Base-by-base conservation (phyloP, 2,329 filamentous ascomycete genomes). In the Paecilomyces sp. region DNA sequence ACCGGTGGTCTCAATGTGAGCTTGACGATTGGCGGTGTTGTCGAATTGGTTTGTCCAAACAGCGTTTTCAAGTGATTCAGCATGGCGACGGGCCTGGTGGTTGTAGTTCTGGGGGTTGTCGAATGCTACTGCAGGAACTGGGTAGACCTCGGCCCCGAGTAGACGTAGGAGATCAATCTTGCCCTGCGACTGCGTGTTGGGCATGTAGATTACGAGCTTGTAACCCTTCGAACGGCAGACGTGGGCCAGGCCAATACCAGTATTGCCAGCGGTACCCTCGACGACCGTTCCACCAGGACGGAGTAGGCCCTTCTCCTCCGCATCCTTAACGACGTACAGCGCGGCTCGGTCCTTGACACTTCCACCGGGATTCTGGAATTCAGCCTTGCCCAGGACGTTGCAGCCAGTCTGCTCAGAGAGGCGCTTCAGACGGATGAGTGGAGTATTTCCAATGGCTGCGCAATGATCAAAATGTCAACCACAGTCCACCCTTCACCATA, bases 41-140 rank as follows among this genome's bases (percentile, higher is more conserved):
- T 99, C 94, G 78, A 99, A 99, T 79, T 99, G 94, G 77, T 99
- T 95, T 53, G 94, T 99, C 94, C 94, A 99, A 13, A 97, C 92
- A 8, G 93, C 92, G 69, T 94, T 94, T 15, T 91, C 88, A 55
- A 95, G 78, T 2, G 81, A 75, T 74, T 94, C 92, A n/a, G 94
- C 94, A 76, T 97, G 93, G 51, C 93, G 82, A 61, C 84, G 84
- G 3, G 94, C 94, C 80, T 96, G 93, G 78, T 97, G 93, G 79
- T 99, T 99, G 83, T 97, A 99, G 79, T 99, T 99, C 53, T 92
- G 81, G 15, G 92, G 91, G 79, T 97, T 91, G 64, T 97, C 92
- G 71, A 96, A 97, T 3, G 94, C 88, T 15, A 97, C 94, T 7
- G 93, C 94, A 15, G 94, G 94, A 0, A 99, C 94, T 18, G 94